These are phyloP conservation scores for Dendrocalamus latiflorus DNA, from an alignment of 202 grass and related monocot species.

Conservation along the genomic window DNA sequence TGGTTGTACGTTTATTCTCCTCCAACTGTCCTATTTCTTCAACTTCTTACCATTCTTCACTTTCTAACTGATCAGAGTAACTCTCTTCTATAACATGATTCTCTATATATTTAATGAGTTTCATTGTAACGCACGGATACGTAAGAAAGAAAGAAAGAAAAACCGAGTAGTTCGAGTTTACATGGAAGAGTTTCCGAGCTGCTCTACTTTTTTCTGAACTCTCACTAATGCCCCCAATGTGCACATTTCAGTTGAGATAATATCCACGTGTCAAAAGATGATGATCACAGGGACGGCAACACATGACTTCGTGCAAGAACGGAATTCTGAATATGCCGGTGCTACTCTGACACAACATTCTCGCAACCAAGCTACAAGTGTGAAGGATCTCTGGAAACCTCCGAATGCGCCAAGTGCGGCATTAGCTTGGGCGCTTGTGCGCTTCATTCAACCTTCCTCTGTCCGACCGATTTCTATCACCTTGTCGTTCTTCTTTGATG, in stretches of 20 bases:
- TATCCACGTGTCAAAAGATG: background rate
- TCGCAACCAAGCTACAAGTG: background rate
- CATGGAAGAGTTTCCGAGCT: background rate
- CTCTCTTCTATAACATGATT: too few relatives aligned
- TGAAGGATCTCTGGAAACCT: background rate
- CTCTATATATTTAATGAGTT: too few relatives aligned
- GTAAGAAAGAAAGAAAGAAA: too few relatives aligned
- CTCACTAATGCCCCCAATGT: background rate
- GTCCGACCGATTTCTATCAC: slow-evolving; percentile 1
- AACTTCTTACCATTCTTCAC: too few relatives aligned
- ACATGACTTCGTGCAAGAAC: background rate
- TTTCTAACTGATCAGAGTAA: too few relatives aligned
- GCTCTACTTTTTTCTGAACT: background rate
- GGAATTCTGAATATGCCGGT: background rate
- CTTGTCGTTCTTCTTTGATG: slow-evolving; percentile 48
- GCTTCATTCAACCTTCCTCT: background rate
- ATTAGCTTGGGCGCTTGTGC: background rate
- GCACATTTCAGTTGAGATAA: background rate
- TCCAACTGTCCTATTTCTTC: too few relatives aligned
- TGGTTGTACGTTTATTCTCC: too few relatives aligned
- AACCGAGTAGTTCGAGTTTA: too few relatives aligned
- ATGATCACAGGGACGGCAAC: background rate
- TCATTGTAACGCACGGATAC: too few relatives aligned
- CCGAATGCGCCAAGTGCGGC: background rate
- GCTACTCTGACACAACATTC: background rate